Conservation (phyloP, 495 filamentous ascomycete genomes). For the Penicillium psychrofluorescens region DNA sequence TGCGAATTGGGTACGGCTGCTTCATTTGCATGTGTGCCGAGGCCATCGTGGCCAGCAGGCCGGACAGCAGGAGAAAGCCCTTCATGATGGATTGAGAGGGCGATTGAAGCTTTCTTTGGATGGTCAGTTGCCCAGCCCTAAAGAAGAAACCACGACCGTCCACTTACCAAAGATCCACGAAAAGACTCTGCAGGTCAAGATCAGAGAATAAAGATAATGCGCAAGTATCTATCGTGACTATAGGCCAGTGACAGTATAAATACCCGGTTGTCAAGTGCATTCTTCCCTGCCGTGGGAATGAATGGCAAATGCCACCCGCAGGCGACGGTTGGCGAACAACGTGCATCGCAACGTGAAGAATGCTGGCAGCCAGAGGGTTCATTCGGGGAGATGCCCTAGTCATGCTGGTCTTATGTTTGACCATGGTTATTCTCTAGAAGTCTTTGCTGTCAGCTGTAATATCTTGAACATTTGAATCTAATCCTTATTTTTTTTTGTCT, state of each 20-base stretch:
- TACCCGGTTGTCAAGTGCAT: conserved; percentile 3
- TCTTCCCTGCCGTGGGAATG: conserved; percentile 11
- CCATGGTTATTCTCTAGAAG: background rate
- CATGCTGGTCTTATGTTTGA: background rate
- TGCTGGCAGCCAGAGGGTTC: conserved; percentile 1
- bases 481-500: no score
- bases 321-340: background rate
- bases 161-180: background rate
- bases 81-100: conserved; percentile 28
- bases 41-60: conserved; percentile 30
- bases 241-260: conserved; percentile 4
- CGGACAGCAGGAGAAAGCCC: conserved; percentile 20
- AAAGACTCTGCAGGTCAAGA: no score
- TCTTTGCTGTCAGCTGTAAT: background rate
- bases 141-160: conserved; percentile 16
- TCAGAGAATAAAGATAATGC: no score
- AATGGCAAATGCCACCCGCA: conserved; percentile 15
- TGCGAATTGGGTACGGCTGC: conserved; percentile 39
- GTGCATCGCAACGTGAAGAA: conserved; percentile 20
- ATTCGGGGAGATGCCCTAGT: background rate
- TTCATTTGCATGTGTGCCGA: conserved; percentile 42
- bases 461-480: no score
- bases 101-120: background rate
- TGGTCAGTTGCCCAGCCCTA: conserved; percentile 1
- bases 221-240: no score